Evolutionary conservation across 441 rosid species (phyloP).

Genomic region (Croton setiger): DNA sequence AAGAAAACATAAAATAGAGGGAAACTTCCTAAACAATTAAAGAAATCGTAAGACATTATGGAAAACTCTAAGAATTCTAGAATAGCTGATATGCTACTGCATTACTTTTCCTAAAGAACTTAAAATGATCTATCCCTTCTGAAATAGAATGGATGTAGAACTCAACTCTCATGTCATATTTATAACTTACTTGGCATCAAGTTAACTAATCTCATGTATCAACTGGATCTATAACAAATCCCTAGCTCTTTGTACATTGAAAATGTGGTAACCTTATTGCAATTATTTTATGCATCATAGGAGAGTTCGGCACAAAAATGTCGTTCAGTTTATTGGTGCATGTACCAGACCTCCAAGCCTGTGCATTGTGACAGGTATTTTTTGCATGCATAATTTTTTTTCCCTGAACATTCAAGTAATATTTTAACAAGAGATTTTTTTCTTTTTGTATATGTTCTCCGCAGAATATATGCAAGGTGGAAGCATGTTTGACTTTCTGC

Average conservation of each 20-base stretch:
- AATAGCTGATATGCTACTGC: no score
- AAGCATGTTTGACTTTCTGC: slow-evolving; percentile 65
- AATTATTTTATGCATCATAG: slow-evolving; percentile 14
- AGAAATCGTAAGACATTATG: no score
- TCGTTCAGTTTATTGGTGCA: slow-evolving; percentile 66
- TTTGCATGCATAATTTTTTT: background rate
- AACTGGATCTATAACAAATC: background rate
- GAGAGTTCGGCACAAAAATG: slow-evolving; percentile 62
- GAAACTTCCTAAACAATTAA: no score
- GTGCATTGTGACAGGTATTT: slow-evolving; percentile 63
- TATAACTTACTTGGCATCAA: background rate
- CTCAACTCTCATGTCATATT: background rate
- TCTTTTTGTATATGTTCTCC: no score
- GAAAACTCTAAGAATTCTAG: no score
- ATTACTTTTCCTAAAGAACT: no score
- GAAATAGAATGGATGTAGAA: no score
- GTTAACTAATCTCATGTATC: background rate
- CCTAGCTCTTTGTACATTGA: background rate
- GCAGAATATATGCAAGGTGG: slow-evolving; percentile 71
- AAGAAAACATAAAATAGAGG: no score
- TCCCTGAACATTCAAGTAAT: no score
- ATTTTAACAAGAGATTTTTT: no score
- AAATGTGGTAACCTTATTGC: background rate
- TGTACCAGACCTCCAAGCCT: slow-evolving; percentile 57
- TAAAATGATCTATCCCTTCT: no score